These are phyloP conservation scores for Sugiyamaella lignohabitans DNA, from an alignment of 805 yeast genomes.

Conservation along the genomic window DNA sequence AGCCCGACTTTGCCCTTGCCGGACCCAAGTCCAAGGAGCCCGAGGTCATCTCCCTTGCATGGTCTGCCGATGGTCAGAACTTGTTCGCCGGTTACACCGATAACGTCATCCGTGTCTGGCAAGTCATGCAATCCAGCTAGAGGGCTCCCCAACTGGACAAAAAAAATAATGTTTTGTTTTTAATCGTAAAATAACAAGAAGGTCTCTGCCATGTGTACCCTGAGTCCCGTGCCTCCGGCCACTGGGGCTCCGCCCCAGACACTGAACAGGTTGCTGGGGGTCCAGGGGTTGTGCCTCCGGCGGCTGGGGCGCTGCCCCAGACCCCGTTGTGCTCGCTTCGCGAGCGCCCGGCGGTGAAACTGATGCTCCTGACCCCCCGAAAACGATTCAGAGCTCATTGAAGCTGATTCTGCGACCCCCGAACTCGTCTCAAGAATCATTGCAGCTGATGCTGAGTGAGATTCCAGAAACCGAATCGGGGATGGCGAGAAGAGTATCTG, in stretches of 20 bases:
- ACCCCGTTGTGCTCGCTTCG: background rate
- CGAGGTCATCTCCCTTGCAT: slow-evolving; percentile 94
- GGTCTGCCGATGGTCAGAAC: slow-evolving; percentile 99
- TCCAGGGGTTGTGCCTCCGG: background rate
- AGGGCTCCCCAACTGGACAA: background rate
- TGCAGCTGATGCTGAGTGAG: too few relatives aligned
- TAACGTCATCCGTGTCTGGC: slow-evolving; percentile 99
- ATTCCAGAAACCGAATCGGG: too few relatives aligned
- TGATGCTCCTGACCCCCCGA: too few relatives aligned
- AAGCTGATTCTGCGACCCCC: too few relatives aligned
- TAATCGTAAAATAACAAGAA: background rate
- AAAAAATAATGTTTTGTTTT: background rate
- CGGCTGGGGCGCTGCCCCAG: background rate
- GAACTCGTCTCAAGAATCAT: too few relatives aligned
- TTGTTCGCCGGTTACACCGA: slow-evolving; percentile 99
- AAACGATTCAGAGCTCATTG: too few relatives aligned
- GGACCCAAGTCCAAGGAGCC: slow-evolving; percentile 91
- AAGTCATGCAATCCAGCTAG: slow-evolving; percentile 69
- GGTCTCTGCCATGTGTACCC: too few relatives aligned
- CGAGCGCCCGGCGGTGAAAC: too few relatives aligned
- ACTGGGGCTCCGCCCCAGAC: background rate
- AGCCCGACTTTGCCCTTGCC: slow-evolving; percentile 88
- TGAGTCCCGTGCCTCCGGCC: background rate
- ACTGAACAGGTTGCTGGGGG: too few relatives aligned
- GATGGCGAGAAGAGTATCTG: too few relatives aligned